A percentile compares a stretch with the other conserved stretches of the same genome.
phyloP scores from a whole-genome alignment of 768 basidiomycete genomes.

The Chalciporus chontae region DNA sequence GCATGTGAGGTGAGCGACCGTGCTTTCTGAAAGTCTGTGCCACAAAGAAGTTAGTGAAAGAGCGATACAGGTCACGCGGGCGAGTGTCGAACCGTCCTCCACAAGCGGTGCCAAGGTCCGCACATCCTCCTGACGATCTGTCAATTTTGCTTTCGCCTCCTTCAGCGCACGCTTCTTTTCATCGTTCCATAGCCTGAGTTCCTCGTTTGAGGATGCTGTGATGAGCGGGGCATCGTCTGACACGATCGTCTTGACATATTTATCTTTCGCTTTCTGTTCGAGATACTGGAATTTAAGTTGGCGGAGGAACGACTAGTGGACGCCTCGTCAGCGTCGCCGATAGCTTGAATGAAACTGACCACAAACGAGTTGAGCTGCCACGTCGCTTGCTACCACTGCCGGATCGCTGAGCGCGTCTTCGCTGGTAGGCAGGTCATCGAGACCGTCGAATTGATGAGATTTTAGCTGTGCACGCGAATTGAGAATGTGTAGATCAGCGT shows the following conservation, averaged over 20 bases:
- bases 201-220: conserved; percentile 75
- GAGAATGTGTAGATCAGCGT: conserved; percentile 21
- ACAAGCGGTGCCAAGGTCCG: conserved; percentile 61
- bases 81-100: conserved; percentile 50
- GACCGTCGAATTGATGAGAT: conserved; percentile 26
- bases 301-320: conserved; percentile 59
- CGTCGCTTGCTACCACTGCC: conserved; percentile 52
- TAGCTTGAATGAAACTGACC: not conserved
- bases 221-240: conserved; percentile 82
- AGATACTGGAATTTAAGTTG: conserved; percentile 88
- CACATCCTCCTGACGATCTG: conserved; percentile 61
- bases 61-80: not conserved
- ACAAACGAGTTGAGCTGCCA: conserved; percentile 60
- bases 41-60: not conserved
- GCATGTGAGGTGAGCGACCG: conserved; percentile 53
- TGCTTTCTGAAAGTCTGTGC: conserved; percentile 57
- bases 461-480: conserved; percentile 20
- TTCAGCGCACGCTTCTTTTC: conserved; percentile 70
- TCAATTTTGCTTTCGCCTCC: conserved; percentile 57
- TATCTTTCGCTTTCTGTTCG: conserved; percentile 88
- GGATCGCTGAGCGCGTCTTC: conserved; percentile 46
- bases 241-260: conserved; percentile 83
- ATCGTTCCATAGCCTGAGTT: conserved; percentile 54
- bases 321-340: conserved; percentile 1
- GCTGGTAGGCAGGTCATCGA: conserved; percentile 23